A percentile compares a stretch with the other conserved stretches of the same genome.
These are phyloP conservation scores for Strobilomyces echinocephalus DNA, from an alignment of 768 basidiomycete genomes.

Conservation along the genomic window DNA sequence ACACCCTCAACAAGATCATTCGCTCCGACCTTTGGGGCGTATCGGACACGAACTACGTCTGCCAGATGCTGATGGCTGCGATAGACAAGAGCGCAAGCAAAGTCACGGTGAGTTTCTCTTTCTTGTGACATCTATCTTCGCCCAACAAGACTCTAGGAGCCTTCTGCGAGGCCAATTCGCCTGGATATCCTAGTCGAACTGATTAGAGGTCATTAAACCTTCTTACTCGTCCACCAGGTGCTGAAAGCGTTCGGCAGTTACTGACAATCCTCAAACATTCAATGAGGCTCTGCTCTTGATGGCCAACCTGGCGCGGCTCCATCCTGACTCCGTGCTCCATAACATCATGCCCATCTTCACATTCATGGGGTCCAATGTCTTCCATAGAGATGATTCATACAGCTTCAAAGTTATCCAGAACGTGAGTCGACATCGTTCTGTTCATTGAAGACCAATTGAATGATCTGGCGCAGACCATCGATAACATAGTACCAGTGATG, in stretches of 20 bases:
- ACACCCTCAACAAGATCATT: conserved; percentile 62
- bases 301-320: conserved; percentile 74
- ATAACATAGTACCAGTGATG: conserved; percentile 93
- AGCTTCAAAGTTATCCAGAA: conserved; percentile 94
- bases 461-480: conserved; percentile 62
- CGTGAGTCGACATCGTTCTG: conserved; percentile 36
- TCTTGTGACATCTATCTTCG: neutral
- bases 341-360: conserved; percentile 99
- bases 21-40: conserved; percentile 49
- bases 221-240: neutral
- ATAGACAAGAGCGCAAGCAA: conserved; percentile 61
- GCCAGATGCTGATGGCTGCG: conserved; percentile 81
- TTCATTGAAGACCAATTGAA: neutral
- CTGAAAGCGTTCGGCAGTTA: conserved; percentile 44
- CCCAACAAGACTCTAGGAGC: conserved; percentile 38
- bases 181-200: conserved; percentile 85
- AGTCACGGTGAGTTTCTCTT: conserved; percentile 42
- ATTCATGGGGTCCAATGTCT: conserved; percentile 98
- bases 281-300: conserved; percentile 88
- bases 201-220: conserved; percentile 55
- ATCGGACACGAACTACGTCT: conserved; percentile 70
- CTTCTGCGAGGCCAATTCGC: conserved; percentile 57
- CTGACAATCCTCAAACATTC: conserved; percentile 91
- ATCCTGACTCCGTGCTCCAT: conserved; percentile 87
- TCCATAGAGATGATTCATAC: conserved; percentile 94